Conservation (phyloP, 75 land plant genomes). For the Selaginella moellendorffii region DNA sequence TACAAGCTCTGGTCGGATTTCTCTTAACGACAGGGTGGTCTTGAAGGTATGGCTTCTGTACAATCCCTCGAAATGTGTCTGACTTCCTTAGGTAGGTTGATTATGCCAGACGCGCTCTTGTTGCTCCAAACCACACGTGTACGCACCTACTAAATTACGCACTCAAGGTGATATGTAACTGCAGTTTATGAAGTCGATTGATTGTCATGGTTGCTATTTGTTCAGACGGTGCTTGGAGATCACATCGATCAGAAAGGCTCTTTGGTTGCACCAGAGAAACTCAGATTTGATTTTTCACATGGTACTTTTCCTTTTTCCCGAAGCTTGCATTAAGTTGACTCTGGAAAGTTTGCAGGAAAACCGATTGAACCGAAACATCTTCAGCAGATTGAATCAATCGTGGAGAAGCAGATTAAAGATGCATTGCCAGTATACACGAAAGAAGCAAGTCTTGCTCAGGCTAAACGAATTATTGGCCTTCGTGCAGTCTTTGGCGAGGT, state of each 20-base stretch:
- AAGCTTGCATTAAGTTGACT: no score
- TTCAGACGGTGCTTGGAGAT: slow-evolving; percentile 86
- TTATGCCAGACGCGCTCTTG: slow-evolving; percentile 54
- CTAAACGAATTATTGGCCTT: slow-evolving; percentile 71
- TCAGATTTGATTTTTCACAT: slow-evolving; percentile 93
- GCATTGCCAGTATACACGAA: slow-evolving; percentile 70
- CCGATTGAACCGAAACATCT: slow-evolving; percentile 57
- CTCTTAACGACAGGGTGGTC: slow-evolving; percentile 53
- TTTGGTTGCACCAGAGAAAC: slow-evolving; percentile 83
- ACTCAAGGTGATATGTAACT: slow-evolving; percentile 42
- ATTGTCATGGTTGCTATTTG: no score
- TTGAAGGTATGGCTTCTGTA: slow-evolving; percentile 37
- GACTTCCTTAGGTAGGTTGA: slow-evolving; percentile 42
- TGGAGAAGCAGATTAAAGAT: slow-evolving; percentile 67
- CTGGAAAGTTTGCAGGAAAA: slow-evolving; percentile 38
- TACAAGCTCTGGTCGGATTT: slow-evolving; percentile 26
- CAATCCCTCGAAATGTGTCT: neutral
- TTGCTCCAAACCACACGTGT: slow-evolving; percentile 96
- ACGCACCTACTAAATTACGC: slow-evolving; percentile 95
- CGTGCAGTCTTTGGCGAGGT: slow-evolving; percentile 99
- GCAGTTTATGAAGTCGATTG: slow-evolving; percentile 5
- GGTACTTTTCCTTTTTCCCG: slow-evolving; percentile 35
- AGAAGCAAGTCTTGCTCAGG: slow-evolving; percentile 68
- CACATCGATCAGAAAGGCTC: slow-evolving; percentile 97
- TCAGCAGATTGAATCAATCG: slow-evolving; percentile 71